These are phyloP conservation scores for Aurantiochytrium sp. DNA, from an alignment of 108 stramenopile species.

Conservation along the genomic window DNA sequence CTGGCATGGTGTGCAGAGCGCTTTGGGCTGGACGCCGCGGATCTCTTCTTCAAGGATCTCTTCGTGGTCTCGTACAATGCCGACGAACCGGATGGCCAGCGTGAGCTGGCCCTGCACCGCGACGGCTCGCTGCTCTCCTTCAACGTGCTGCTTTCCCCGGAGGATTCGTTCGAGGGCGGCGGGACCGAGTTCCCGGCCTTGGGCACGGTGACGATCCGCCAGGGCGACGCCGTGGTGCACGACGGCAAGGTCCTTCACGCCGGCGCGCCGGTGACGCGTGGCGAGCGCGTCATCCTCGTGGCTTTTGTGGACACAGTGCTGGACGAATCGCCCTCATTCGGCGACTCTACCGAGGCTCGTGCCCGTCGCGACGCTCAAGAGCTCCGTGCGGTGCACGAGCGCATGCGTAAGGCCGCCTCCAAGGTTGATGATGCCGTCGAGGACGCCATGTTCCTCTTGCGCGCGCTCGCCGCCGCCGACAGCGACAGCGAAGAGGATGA, in stretches of 20 bases:
- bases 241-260: slow-evolving; percentile 12
- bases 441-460: background rate
- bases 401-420: background rate
- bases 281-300: background rate
- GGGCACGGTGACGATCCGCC: background rate
- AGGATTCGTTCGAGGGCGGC: background rate
- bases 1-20: background rate
- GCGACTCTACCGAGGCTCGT: background rate
- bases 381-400: background rate
- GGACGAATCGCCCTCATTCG: background rate
- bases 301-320: background rate
- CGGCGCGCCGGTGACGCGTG: background rate
- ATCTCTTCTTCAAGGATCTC: slow-evolving; percentile 17
- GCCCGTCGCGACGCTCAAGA: background rate
- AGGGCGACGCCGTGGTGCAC: slow-evolving; percentile 4
- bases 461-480: background rate
- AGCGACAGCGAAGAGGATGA: too few relatives aligned
- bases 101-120: background rate
- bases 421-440: background rate
- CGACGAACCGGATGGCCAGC: background rate
- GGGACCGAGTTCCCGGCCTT: background rate
- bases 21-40: background rate
- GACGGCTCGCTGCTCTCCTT: slow-evolving; percentile 20
- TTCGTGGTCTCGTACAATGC: slow-evolving; percentile 14
- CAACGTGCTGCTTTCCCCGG: background rate